Evolutionary conservation across 495 filamentous ascomycete species (phyloP).

Genomic region (Penicillium lagena): DNA sequence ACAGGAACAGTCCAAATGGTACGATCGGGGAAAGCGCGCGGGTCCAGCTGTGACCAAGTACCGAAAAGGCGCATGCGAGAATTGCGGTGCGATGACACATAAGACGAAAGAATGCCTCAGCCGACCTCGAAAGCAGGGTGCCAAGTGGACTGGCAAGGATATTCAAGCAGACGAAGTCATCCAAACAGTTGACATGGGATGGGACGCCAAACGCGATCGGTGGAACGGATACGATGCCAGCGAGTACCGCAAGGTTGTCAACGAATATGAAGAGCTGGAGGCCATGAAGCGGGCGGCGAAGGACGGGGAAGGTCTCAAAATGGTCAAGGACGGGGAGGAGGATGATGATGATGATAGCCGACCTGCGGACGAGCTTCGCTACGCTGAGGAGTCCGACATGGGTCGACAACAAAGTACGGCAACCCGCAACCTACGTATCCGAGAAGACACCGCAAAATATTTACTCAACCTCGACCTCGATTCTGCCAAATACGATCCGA

Average conservation of each 20-base stretch:
- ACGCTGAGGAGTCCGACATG: conserved; percentile 97
- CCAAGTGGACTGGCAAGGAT: conserved; percentile 86
- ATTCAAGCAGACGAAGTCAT: conserved; percentile 91
- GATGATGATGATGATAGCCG: conserved; percentile 51
- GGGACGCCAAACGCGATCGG: conserved; percentile 97
- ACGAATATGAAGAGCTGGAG: conserved; percentile 84
- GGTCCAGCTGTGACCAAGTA: conserved; percentile 90
- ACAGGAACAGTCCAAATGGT: conserved; percentile 72
- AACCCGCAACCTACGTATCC: conserved; percentile 83
- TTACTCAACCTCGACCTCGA: conserved; percentile 90
- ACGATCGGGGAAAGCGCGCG: conserved; percentile 74
- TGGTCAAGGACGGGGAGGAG: conserved; percentile 44
- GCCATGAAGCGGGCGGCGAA: conserved; percentile 60
- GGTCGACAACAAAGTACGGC: conserved; percentile 81
- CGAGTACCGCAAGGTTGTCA: conserved; percentile 78
- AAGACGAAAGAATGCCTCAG: conserved; percentile 90
- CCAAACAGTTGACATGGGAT: conserved; percentile 77
- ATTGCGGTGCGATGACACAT: conserved; percentile 95
- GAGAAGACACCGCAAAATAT: conserved; percentile 99
- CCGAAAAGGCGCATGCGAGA: conserved; percentile 95
- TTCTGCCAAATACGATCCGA: conserved; percentile 96
- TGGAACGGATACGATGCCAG: conserved; percentile 95
- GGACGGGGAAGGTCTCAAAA: conserved; percentile 34
- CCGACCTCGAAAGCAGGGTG: conserved; percentile 82
- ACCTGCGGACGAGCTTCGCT: conserved; percentile 62